Evolutionary conservation across 352 stramenopile genomes (phyloP).

Genomic region (Pythium volutum): DNA sequence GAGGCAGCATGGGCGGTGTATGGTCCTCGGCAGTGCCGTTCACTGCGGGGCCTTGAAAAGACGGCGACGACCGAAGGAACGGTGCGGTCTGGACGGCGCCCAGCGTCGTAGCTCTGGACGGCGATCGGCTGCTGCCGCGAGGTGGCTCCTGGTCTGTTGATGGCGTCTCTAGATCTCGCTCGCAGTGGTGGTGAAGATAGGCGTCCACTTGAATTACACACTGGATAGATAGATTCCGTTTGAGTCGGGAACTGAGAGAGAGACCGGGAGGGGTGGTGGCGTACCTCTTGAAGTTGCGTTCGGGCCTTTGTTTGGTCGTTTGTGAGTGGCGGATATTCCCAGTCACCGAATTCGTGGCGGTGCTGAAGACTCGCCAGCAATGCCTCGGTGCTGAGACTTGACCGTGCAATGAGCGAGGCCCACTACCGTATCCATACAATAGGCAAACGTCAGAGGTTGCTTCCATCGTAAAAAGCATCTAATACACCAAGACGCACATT

Average conservation of each 20-base stretch:
- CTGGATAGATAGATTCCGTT: neutral
- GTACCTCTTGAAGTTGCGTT: conserved; percentile 36
- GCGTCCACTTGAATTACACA: conserved; percentile 9
- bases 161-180: neutral
- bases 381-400: conserved; percentile 28
- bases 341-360: conserved; percentile 56
- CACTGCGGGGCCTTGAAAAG: neutral
- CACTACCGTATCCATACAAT: no score
- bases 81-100: neutral
- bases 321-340: conserved; percentile 45
- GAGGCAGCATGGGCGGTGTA: neutral
- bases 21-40: conserved; percentile 4
- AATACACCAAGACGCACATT: conserved; percentile 29
- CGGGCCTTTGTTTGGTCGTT: conserved; percentile 35
- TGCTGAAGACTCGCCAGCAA: conserved; percentile 36
- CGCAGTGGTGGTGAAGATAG: neutral
- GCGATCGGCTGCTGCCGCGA: neutral
- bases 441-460: neutral
- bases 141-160: neutral
- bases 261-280: neutral
- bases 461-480: neutral
- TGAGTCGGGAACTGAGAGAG: neutral
- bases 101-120: neutral
- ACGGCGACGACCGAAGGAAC: neutral
- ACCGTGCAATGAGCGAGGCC: conserved; percentile 44